A percentile compares a stretch with the other conserved stretches of the same genome.
Conservation (phyloP, 2,329 filamentous ascomycete genomes). For the Verticillium albo-atrum region DNA sequence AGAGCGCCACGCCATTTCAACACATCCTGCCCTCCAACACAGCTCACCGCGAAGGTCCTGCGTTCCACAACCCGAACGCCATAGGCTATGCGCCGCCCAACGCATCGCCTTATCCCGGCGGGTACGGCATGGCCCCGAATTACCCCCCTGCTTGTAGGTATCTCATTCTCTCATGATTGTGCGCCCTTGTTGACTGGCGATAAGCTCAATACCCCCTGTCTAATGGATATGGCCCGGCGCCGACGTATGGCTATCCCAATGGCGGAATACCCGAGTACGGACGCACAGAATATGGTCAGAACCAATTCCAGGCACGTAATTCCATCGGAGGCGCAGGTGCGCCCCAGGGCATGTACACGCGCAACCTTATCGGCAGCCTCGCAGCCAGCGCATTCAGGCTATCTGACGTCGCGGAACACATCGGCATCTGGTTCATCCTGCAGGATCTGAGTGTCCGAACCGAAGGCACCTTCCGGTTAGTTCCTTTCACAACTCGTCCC, state of each 20-base stretch:
- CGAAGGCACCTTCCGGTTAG: constrained; percentile 83
- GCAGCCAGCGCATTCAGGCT: constrained; percentile 84
- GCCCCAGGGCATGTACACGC: constrained; percentile 82
- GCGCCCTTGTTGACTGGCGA: constrained; percentile 9
- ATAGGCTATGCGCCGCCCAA: neutral
- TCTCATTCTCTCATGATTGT: constrained; percentile 13
- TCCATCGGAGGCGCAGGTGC: neutral
- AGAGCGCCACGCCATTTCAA: constrained; percentile 7
- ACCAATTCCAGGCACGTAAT: constrained; percentile 11
- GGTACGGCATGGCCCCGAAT: constrained; percentile 4
- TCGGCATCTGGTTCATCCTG: constrained; percentile 94
- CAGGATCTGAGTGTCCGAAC: constrained; percentile 93
- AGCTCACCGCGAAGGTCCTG: neutral
- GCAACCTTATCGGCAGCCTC: constrained; percentile 90
- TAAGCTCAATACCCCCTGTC: constrained; percentile 15
- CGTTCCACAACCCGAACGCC: neutral
- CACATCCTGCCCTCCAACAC: constrained; percentile 16
- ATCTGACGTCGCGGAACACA: constrained; percentile 71
- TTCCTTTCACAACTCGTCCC: neutral
- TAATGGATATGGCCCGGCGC: neutral
- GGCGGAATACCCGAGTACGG: neutral
- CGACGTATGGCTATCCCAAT: neutral
- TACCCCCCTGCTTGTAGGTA: constrained; percentile 24
- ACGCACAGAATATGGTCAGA: constrained; percentile 13
- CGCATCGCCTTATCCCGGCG: neutral